phyloP scores from a whole-genome alignment of 768 basidiomycete species.

The Rhodotorula toruloides region DNA sequence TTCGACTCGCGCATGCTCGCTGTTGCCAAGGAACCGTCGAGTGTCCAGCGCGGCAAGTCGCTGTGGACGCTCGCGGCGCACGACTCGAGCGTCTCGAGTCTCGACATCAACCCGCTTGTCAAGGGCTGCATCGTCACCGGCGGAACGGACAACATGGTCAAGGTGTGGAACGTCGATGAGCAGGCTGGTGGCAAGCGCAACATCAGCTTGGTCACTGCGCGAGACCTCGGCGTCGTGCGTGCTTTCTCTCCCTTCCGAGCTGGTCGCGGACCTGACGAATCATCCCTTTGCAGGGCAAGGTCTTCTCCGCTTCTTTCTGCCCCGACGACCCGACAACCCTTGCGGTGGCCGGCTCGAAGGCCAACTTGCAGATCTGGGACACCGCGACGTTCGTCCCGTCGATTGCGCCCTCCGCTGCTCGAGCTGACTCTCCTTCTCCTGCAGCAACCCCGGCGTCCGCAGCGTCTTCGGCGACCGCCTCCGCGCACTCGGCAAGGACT shows the following conservation, averaged over 20 bases:
- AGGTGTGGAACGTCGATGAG: conserved; percentile 81
- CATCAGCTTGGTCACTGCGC: conserved; percentile 75
- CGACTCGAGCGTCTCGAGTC: conserved; percentile 77
- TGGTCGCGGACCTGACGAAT: background rate
- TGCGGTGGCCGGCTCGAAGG: conserved; percentile 90
- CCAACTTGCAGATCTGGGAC: conserved; percentile 93
- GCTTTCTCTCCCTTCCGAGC: background rate
- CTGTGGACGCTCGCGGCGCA: conserved; percentile 89
- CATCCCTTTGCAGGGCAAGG: conserved; percentile 69
- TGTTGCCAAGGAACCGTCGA: conserved; percentile 49
- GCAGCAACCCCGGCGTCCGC: conserved; percentile 64
- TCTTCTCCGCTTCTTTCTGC: conserved; percentile 84
- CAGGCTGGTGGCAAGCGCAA: conserved; percentile 59
- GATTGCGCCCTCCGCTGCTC: background rate
- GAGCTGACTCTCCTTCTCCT: background rate
- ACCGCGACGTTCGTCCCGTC: conserved; percentile 56
- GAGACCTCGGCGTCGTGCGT: conserved; percentile 83
- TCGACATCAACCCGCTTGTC: conserved; percentile 86
- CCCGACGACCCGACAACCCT: conserved; percentile 91
- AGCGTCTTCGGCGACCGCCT: conserved; percentile 78
- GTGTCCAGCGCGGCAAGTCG: conserved; percentile 48
- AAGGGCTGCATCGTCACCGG: conserved; percentile 88
- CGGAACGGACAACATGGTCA: conserved; percentile 84
- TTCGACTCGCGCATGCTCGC: conserved; percentile 70
- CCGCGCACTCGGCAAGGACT: conserved; percentile 39